Evolutionary conservation across 1,284 basidiomycete species (phyloP).

Genomic region (Fistulinella cinereoalba): DNA sequence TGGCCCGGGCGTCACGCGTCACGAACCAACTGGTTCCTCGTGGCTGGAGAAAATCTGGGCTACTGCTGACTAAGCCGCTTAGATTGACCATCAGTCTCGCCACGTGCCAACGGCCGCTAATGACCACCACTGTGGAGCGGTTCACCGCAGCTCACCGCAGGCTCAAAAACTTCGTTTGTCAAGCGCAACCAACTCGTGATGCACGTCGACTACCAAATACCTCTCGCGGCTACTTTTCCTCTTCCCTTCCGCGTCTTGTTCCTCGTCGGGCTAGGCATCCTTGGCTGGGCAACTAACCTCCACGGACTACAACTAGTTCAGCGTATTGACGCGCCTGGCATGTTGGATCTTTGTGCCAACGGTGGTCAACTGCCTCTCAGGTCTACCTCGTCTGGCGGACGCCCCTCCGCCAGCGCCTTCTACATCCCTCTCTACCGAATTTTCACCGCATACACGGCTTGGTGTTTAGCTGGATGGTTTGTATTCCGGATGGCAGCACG

Average conservation of each 20-base stretch:
- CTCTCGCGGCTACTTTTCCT: slow-evolving; percentile 64
- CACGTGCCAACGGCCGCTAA: too few species aligned
- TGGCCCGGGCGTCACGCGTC: too few species aligned
- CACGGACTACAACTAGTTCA: slow-evolving; percentile 75
- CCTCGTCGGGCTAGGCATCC: slow-evolving; percentile 66
- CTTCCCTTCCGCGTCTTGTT: slow-evolving; percentile 80
- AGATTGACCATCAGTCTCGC: too few species aligned
- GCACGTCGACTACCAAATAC: slow-evolving; percentile 38
- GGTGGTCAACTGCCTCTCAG: slow-evolving; percentile 26
- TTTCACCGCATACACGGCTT: slow-evolving; percentile 55
- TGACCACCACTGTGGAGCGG: too few species aligned
- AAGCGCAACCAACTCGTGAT: slow-evolving; percentile 25
- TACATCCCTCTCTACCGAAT: slow-evolving; percentile 70
- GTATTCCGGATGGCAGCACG: slow-evolving; percentile 59
- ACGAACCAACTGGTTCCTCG: too few species aligned
- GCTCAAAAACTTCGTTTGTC: slow-evolving; percentile 9
- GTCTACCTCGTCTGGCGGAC: slow-evolving; percentile 31
- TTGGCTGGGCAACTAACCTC: slow-evolving; percentile 85
- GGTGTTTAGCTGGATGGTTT: slow-evolving; percentile 64
- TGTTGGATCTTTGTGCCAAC: slow-evolving; percentile 57
- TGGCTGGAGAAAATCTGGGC: too few species aligned
- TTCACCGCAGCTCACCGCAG: too few species aligned
- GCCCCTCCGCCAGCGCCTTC: slow-evolving; percentile 29
- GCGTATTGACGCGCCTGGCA: slow-evolving; percentile 70
- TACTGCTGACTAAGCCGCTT: too few species aligned